Percentiles rank a stretch among this genome's conserved stretches.
These are phyloP conservation scores for Lipomyces japonicus DNA, from an alignment of 805 yeast genomes.

Conservation along the genomic window DNA sequence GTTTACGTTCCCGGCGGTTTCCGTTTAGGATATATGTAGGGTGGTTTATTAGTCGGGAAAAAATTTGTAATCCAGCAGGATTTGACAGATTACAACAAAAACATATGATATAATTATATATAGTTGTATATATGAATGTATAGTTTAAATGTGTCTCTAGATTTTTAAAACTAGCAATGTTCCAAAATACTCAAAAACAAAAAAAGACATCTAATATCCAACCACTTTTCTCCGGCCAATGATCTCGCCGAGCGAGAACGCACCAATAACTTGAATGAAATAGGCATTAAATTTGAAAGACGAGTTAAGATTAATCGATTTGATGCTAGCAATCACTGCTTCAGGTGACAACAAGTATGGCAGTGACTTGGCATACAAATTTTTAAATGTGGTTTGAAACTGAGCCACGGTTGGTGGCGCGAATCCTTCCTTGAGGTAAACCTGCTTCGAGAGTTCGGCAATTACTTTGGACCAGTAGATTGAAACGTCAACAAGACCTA, in stretches of 20 bases:
- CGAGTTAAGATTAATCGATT: conserved; percentile 50
- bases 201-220: conserved; percentile 54
- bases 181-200: not conserved
- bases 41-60: not conserved
- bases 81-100: not conserved
- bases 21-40: not conserved
- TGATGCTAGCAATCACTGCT: conserved; percentile 47
- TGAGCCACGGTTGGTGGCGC: conserved; percentile 83
- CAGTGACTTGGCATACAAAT: conserved; percentile 43
- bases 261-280: conserved; percentile 80
- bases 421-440: conserved; percentile 86
- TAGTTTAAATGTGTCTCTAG: not conserved
- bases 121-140: not conserved
- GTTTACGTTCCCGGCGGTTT: not conserved
- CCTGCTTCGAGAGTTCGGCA: conserved; percentile 64
- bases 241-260: conserved; percentile 92
- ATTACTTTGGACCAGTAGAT: conserved; percentile 74
- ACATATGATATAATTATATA: not conserved
- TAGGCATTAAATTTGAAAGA: conserved; percentile 63
- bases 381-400: conserved; percentile 68
- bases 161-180: too few relatives aligned
- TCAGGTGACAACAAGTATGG: conserved; percentile 49
- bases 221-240: conserved; percentile 92
- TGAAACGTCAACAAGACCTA: conserved; percentile 46
- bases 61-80: not conserved